A percentile compares a stretch with the other conserved stretches of the same genome.
phyloP scores from a whole-genome alignment of 179 eudicot species.

The Spinacia oleracea region DNA sequence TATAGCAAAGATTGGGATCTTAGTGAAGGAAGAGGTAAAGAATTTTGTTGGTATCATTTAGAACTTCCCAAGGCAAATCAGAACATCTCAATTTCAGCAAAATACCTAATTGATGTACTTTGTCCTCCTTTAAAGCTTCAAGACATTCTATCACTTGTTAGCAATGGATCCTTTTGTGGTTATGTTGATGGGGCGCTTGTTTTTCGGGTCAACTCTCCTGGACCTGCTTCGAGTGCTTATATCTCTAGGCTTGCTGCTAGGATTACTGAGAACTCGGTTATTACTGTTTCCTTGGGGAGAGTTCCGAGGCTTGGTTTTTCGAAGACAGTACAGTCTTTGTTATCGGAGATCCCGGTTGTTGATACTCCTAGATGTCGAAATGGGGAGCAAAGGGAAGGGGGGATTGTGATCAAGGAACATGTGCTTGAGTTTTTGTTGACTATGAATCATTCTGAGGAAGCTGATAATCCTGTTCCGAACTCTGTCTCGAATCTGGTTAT shows the following conservation, averaged over 20 bases:
- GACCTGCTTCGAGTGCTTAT: constrained; percentile 74
- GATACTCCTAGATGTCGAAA: constrained; percentile 56
- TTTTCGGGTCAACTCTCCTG: constrained; percentile 93
- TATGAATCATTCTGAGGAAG: constrained; percentile 98
- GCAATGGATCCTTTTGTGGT: constrained; percentile 93
- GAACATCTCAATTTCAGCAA: constrained; percentile 76
- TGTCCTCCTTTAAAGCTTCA: constrained; percentile 96
- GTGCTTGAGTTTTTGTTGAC: constrained; percentile 81
- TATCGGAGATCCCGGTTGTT: constrained; percentile 83
- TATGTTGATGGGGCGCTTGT: constrained; percentile 92
- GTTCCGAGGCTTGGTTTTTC: constrained; percentile 94
- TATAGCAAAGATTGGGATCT: constrained; percentile 93
- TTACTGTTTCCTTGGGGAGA: constrained; percentile 89
- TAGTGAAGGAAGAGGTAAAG: constrained; percentile 68
- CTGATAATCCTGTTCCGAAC: constrained; percentile 95
- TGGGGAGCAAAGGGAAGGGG: constrained; percentile 45
- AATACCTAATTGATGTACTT: constrained; percentile 74
- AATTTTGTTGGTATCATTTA: constrained; percentile 97
- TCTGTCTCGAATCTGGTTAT: constrained; percentile 81
- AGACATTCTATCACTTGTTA: constrained; percentile 80
- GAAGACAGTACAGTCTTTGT: constrained; percentile 58
- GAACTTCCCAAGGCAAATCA: constrained; percentile 85
- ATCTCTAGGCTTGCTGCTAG: constrained; percentile 90
- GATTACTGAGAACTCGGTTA: constrained; percentile 79
- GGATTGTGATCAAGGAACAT: constrained; percentile 76